Evolutionary conservation across 192 early-diverging fungal species (phyloP).

Genomic region (Globomyces pollinis-pini): DNA sequence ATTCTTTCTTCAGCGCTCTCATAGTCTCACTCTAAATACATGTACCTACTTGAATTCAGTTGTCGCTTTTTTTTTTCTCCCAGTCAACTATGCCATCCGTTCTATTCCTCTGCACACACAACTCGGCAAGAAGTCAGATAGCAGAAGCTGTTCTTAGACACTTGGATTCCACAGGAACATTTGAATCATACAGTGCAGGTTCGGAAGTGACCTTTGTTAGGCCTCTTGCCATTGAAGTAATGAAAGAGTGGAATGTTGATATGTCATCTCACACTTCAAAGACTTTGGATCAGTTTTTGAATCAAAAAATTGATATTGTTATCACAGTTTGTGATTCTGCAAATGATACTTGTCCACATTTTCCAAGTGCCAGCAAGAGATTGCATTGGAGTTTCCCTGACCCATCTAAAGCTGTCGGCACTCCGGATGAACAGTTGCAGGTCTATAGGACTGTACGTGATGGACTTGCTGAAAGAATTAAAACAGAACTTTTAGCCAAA

Average conservation of each 20-base stretch:
- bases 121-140: constrained; percentile 25
- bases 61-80: too few species aligned
- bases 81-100: constrained; percentile 6
- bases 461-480: constrained; percentile 19
- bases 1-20: too few species aligned
- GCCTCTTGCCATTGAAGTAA: constrained; percentile 19
- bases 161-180: neutral
- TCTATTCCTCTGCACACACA: constrained; percentile 29
- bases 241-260: constrained; percentile 19
- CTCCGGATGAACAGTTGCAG: constrained; percentile 23
- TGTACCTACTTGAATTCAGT: too few species aligned
- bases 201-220: constrained; percentile 23
- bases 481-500: neutral
- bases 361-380: constrained; percentile 10
- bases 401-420: constrained; percentile 19
- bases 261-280: constrained; percentile 21
- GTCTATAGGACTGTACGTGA: constrained; percentile 16
- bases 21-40: too few species aligned
- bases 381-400: constrained; percentile 29
- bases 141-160: constrained; percentile 18
- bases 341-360: constrained; percentile 26
- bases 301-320: constrained; percentile 20
- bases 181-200: constrained; percentile 18
- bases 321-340: constrained; percentile 27
- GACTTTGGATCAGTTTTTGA: constrained; percentile 19